Conservation (phyloP, 345 rosid genomes). For the Gossypium ekmanianum region DNA sequence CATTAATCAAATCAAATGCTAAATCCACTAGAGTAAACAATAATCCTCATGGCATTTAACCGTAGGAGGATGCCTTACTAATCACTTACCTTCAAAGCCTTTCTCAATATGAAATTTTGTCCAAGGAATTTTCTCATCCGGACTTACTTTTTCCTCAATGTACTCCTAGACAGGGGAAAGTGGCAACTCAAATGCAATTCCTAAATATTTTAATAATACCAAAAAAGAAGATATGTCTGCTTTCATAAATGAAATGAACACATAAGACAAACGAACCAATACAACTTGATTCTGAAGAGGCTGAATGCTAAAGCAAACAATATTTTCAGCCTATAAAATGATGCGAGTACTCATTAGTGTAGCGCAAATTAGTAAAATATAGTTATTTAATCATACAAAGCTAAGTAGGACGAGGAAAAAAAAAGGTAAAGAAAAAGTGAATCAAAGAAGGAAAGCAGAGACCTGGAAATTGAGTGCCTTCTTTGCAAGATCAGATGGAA, state of each 20-base stretch:
- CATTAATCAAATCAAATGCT: neutral
- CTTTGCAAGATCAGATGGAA: conserved; percentile 59
- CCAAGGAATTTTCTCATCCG: conserved; percentile 51
- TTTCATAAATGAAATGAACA: neutral
- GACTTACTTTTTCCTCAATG: conserved; percentile 49
- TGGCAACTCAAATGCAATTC: neutral
- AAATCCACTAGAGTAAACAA: neutral
- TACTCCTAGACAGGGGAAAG: conserved; percentile 34
- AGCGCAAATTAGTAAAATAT: neutral
- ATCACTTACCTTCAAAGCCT: conserved; percentile 60
- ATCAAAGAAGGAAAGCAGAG: neutral
- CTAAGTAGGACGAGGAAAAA: neutral
- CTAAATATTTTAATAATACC: neutral
- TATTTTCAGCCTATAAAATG: conserved; percentile 52
- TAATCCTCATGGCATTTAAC: neutral
- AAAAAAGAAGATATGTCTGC: neutral
- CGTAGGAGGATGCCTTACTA: neutral
- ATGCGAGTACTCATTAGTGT: neutral
- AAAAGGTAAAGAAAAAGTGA: neutral
- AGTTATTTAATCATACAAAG: neutral
- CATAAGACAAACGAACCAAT: conserved; percentile 38
- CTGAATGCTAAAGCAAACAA: conserved; percentile 76
- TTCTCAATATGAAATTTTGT: conserved; percentile 47
- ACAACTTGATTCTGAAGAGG: conserved; percentile 67
- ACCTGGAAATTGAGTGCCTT: conserved; percentile 75